phyloP scores from a whole-genome alignment of 306 rosid genomes.

The Styphnolobium japonicum region DNA sequence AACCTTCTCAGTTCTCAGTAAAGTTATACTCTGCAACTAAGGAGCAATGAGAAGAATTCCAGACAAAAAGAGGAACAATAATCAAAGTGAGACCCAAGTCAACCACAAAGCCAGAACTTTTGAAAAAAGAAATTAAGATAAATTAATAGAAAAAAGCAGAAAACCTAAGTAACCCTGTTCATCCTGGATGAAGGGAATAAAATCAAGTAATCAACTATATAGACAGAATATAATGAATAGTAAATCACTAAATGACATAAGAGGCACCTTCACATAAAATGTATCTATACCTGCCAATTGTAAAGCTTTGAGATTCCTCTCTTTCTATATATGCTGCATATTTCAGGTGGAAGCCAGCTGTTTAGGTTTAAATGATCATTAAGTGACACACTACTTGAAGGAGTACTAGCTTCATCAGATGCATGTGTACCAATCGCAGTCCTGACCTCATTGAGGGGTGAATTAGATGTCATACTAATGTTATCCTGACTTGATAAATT shows the following conservation, averaged over 20 bases:
- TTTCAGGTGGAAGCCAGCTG: slow-evolving; percentile 84
- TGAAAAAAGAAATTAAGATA: neutral
- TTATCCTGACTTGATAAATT: slow-evolving; percentile 27
- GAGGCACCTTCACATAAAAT: slow-evolving; percentile 6
- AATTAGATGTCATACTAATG: slow-evolving; percentile 38
- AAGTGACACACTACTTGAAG: slow-evolving; percentile 56
- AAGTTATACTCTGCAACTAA: neutral
- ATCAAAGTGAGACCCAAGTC: slow-evolving; percentile 13
- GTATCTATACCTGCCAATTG: slow-evolving; percentile 78
- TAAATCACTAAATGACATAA: neutral
- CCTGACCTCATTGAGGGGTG: slow-evolving; percentile 39
- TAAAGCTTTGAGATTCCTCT: slow-evolving; percentile 85
- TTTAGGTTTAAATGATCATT: slow-evolving; percentile 56
- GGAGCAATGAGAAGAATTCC: neutral
- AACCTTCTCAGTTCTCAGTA: neutral
- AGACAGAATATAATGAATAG: neutral
- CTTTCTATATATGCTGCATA: slow-evolving; percentile 72
- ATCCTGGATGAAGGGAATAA: neutral
- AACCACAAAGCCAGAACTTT: slow-evolving; percentile 15
- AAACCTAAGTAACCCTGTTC: neutral
- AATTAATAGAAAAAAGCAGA: neutral
- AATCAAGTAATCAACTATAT: neutral
- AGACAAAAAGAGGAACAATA: neutral
- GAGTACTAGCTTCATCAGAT: slow-evolving; percentile 57
- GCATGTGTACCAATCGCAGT: slow-evolving; percentile 32